phyloP scores from a whole-genome alignment of 345 rosid species.

The Boechera divaricarpa region DNA sequence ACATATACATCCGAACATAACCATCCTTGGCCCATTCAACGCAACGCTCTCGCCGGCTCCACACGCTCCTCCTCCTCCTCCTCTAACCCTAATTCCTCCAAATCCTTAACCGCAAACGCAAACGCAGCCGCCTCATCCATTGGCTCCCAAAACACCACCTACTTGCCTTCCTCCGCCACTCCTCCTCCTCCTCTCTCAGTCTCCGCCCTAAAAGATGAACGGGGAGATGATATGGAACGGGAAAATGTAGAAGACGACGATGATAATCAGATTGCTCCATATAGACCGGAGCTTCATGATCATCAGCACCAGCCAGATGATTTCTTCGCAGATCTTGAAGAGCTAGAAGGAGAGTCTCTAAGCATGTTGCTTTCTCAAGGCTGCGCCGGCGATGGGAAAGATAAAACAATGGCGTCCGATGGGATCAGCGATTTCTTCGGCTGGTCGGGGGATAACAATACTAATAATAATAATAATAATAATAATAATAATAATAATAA shows the following conservation, averaged over 20 bases:
- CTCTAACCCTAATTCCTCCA: conserved; percentile 26
- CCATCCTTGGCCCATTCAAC: conserved; percentile 89
- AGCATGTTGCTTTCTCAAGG: conserved; percentile 61
- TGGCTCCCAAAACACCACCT: not conserved
- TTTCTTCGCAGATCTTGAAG: conserved; percentile 78
- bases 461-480: conserved; percentile 20
- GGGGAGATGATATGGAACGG: conserved; percentile 43
- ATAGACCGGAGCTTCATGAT: conserved; percentile 34
- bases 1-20: conserved; percentile 96
- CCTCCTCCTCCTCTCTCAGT: conserved; percentile 17
- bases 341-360: conserved; percentile 66
- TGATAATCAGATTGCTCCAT: conserved; percentile 24
- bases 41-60: conserved; percentile 79
- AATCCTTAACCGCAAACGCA: conserved; percentile 19
- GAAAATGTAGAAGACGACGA: conserved; percentile 46
- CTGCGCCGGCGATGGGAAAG: conserved; percentile 38
- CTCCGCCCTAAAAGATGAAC: conserved; percentile 50
- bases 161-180: conserved; percentile 14
- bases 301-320: conserved; percentile 46
- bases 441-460: conserved; percentile 36
- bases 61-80: conserved; percentile 53
- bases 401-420: conserved; percentile 46
- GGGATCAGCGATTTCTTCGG: conserved; percentile 55
- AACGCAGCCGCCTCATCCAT: conserved; percentile 7
- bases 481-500: not conserved